phyloP scores from a whole-genome alignment of 192 early-diverging fungal genomes.

The Coemansia sp. region DNA sequence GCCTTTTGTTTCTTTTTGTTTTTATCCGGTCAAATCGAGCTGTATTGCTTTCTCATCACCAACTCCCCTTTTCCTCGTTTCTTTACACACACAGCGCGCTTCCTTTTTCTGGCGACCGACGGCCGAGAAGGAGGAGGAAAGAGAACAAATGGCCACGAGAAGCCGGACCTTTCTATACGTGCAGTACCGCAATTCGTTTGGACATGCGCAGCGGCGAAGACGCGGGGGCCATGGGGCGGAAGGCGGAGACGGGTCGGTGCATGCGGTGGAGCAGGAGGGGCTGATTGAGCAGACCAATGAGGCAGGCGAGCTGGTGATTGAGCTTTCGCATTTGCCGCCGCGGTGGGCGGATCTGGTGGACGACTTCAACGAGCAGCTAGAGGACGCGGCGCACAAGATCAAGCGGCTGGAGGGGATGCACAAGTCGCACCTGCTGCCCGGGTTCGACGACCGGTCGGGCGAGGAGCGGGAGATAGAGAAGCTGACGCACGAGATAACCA shows the following conservation, averaged over 20 bases:
- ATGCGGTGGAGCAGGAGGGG: constrained; percentile 38
- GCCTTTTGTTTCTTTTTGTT: too few relatives aligned
- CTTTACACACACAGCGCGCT: not conserved
- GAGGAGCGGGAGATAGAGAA: constrained; percentile 82
- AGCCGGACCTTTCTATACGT: constrained; percentile 89
- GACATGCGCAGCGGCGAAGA: constrained; percentile 58
- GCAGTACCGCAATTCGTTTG: constrained; percentile 90
- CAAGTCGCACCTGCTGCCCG: constrained; percentile 85
- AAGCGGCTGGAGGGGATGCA: constrained; percentile 74
- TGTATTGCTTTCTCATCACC: too few relatives aligned
- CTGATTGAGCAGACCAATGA: constrained; percentile 65
- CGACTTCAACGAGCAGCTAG: constrained; percentile 73
- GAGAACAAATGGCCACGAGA: constrained; percentile 72
- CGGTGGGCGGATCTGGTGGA: constrained; percentile 94
- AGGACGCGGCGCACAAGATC: constrained; percentile 64
- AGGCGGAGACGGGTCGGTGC: constrained; percentile 9
- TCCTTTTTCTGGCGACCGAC: not conserved
- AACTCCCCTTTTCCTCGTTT: not conserved
- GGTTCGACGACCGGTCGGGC: constrained; percentile 84
- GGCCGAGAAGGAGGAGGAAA: not conserved
- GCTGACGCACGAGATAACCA: constrained; percentile 81
- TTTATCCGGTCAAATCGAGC: too few relatives aligned
- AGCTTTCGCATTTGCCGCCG: constrained; percentile 85
- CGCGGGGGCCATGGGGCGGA: constrained; percentile 27
- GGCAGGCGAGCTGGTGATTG: constrained; percentile 80